Conservation (phyloP, 2,329 filamentous ascomycete genomes). For the Talaromyces marneffei region DNA sequence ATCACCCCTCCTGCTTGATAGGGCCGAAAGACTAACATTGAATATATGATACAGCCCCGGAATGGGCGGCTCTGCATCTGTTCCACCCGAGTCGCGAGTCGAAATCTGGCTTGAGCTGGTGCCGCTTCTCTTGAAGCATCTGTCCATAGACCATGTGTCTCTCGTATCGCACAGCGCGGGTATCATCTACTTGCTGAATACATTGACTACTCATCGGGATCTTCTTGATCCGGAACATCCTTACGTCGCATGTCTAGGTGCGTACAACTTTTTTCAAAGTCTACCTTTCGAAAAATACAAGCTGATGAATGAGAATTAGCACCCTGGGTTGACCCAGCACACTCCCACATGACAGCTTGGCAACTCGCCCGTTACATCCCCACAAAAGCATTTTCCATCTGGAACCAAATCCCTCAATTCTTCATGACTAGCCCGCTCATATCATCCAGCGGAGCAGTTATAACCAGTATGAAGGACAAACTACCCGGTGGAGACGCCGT, state of each 20-base stretch:
- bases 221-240: constrained; percentile 28
- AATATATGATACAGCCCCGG: constrained; percentile 35
- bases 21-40: not conserved
- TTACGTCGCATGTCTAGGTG: constrained; percentile 29
- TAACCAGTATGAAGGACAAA: constrained; percentile 14
- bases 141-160: constrained; percentile 35
- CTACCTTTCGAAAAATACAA: not conserved
- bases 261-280: not conserved
- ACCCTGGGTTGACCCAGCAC: constrained; percentile 39
- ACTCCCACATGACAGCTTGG: constrained; percentile 29
- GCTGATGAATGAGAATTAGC: constrained; percentile 12
- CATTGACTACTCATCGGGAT: constrained; percentile 29
- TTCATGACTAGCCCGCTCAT: constrained; percentile 21
- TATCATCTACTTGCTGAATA: constrained; percentile 40
- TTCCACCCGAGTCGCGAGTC: constrained; percentile 32
- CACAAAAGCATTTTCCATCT: constrained; percentile 20
- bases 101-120: constrained; percentile 39
- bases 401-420: constrained; percentile 26
- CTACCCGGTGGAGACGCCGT: not conserved
- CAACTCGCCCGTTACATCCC: constrained; percentile 25
- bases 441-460: constrained; percentile 19
- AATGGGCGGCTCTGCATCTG: constrained; percentile 40
- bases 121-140: constrained; percentile 31
- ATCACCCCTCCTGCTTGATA: not conserved
- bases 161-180: constrained; percentile 39